These are phyloP conservation scores for Yamadazyma aaseri DNA, from an alignment of 1,139 yeast species.

Conservation along the genomic window DNA sequence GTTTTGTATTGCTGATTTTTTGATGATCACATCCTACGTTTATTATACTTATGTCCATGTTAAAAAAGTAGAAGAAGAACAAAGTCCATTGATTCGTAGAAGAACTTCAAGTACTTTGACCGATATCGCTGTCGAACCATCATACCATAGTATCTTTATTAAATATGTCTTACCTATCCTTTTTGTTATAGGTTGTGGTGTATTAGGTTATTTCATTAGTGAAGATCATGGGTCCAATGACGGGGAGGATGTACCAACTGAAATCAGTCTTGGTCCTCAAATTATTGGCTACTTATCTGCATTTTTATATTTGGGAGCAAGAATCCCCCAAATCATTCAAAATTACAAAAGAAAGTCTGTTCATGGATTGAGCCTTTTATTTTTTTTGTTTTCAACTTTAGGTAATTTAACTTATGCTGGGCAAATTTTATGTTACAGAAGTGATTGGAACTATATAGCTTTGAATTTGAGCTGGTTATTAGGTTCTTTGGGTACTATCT, in stretches of 20 bases:
- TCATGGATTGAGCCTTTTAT: conserved; percentile 70
- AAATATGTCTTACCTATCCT: conserved; percentile 59
- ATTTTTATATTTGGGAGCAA: conserved; percentile 65
- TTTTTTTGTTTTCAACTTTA: conserved; percentile 70
- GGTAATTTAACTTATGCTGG: conserved; percentile 79
- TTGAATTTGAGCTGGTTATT: conserved; percentile 72
- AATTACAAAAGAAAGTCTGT: conserved; percentile 69
- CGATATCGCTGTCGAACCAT: conserved; percentile 44
- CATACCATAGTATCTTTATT: conserved; percentile 44
- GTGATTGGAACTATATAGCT: conserved; percentile 56
- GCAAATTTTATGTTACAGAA: conserved; percentile 66
- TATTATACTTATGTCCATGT: conserved; percentile 52
- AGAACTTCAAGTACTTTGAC: conserved; percentile 46
- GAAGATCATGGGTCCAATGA: conserved; percentile 21
- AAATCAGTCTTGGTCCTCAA: conserved; percentile 59
- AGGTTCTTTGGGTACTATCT: conserved; percentile 72
- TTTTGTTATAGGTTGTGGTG: conserved; percentile 69
- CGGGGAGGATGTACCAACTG: conserved; percentile 11
- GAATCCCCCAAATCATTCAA: conserved; percentile 77
- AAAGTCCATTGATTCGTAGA: conserved; percentile 24
- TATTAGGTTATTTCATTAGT: conserved; percentile 58
- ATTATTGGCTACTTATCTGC: conserved; percentile 74
- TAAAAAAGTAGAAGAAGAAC: conserved; percentile 22
- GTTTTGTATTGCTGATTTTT: conserved; percentile 69
- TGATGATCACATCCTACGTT: conserved; percentile 60